Conservation (phyloP, 805 yeast species). For the Saccharomycopsis sp. region DNA sequence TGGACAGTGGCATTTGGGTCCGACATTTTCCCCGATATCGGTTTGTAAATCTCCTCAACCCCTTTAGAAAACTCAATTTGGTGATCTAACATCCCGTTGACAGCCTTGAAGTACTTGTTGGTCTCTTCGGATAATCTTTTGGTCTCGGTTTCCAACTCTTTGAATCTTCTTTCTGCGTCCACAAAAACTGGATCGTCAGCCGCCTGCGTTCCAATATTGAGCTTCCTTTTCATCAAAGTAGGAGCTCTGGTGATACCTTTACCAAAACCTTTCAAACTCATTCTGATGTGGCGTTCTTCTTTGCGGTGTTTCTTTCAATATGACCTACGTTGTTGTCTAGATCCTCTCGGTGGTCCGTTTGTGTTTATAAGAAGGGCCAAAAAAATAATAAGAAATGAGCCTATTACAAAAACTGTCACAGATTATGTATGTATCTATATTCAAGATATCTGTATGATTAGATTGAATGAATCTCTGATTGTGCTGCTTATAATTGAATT, state of each 20-base stretch:
- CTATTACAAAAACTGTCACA: too few species aligned
- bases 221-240: slow-evolving; percentile 80
- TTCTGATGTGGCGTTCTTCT: slow-evolving; percentile 25
- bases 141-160: slow-evolving; percentile 84
- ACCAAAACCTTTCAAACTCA: slow-evolving; percentile 86
- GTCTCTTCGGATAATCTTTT: slow-evolving; percentile 86
- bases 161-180: slow-evolving; percentile 95
- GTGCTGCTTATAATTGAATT: background rate
- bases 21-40: slow-evolving; percentile 85
- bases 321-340: too few species aligned
- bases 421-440: background rate
- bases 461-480: background rate
- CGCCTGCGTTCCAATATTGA: slow-evolving; percentile 79
- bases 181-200: slow-evolving; percentile 74
- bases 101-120: slow-evolving; percentile 83
- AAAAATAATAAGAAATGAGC: too few species aligned
- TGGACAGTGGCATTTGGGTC: slow-evolving; percentile 83
- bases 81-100: slow-evolving; percentile 86
- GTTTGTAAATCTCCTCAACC: slow-evolving; percentile 92
- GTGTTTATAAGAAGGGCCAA: background rate
- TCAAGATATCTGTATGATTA: background rate
- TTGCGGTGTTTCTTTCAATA: background rate
- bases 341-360: background rate
- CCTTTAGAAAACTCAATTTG: slow-evolving; percentile 95
- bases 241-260: slow-evolving; percentile 85